Conservation (phyloP, 164 flowering plant species). For the Akebia trifoliata region DNA sequence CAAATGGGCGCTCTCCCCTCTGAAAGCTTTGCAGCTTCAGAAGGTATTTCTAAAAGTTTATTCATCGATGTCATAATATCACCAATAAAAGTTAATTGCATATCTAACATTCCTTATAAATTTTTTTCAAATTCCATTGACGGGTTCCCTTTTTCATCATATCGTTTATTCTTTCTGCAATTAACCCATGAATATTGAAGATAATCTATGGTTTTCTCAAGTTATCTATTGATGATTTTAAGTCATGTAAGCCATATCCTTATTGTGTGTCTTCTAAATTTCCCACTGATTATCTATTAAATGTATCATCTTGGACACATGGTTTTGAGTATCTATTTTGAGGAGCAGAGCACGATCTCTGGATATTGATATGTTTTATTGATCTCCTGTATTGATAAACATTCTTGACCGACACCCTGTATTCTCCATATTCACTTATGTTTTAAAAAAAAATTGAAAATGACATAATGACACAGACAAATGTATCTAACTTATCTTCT, state of each 20-base stretch:
- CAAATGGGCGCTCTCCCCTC: constrained; percentile 97
- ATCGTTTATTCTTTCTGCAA: background rate
- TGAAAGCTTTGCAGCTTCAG: constrained; percentile 95
- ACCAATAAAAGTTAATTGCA: background rate
- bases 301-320: too few species aligned
- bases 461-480: too few species aligned
- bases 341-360: too few species aligned
- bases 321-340: too few species aligned
- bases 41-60: constrained; percentile 47
- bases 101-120: background rate
- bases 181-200: background rate
- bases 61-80: background rate
- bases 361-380: too few species aligned
- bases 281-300: background rate
- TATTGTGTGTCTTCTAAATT: background rate
- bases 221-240: too few species aligned
- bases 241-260: background rate
- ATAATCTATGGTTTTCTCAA: too few species aligned
- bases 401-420: too few species aligned
- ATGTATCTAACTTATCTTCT: too few species aligned
- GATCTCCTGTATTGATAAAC: too few species aligned
- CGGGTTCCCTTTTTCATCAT: background rate
- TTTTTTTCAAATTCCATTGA: background rate
- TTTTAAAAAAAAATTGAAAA: too few species aligned
- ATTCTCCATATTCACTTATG: too few species aligned